A percentile compares a stretch with the other conserved stretches of the same genome.
These are phyloP conservation scores for Yamadazyma dushanensis DNA, from an alignment of 1,139 yeast species.

Conservation along the genomic window DNA sequence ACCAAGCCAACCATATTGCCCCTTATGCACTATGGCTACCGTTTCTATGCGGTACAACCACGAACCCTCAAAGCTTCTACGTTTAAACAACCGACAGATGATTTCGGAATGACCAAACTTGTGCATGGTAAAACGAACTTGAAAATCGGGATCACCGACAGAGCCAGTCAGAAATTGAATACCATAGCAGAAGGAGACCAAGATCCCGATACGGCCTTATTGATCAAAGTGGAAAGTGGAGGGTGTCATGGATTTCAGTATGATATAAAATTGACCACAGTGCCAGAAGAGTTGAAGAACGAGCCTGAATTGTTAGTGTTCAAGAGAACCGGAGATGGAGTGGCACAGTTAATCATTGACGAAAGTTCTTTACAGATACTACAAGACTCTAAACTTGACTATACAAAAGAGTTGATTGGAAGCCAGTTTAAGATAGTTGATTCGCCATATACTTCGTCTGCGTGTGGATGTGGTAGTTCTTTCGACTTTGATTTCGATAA, in stretches of 20 bases:
- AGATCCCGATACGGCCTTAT: conserved; percentile 61
- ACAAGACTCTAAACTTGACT: conserved; percentile 85
- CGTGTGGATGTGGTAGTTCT: conserved; percentile 97
- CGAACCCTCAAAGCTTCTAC: conserved; percentile 15
- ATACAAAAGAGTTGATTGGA: conserved; percentile 90
- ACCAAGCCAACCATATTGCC: background rate
- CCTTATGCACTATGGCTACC: background rate
- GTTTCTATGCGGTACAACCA: conserved; percentile 10
- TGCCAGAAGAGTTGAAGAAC: conserved; percentile 39
- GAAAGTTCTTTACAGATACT: conserved; percentile 77
- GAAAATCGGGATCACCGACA: conserved; percentile 39
- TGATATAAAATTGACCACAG: conserved; percentile 60
- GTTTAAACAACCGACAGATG: conserved; percentile 9
- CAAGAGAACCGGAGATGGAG: conserved; percentile 45
- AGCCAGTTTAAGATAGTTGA: conserved; percentile 89
- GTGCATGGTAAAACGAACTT: conserved; percentile 37
- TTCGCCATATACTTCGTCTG: conserved; percentile 85
- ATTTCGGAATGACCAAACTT: conserved; percentile 14
- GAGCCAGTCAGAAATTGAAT: conserved; percentile 53
- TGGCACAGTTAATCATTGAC: conserved; percentile 73
- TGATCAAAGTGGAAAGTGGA: conserved; percentile 90
- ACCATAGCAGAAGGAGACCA: conserved; percentile 56
- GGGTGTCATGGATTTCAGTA: conserved; percentile 99
- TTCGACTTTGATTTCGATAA: conserved; percentile 84
- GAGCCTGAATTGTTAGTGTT: conserved; percentile 50